Evolutionary conservation across 1,284 basidiomycete genomes (phyloP).

Genomic region (Rhodotorula sp.): DNA sequence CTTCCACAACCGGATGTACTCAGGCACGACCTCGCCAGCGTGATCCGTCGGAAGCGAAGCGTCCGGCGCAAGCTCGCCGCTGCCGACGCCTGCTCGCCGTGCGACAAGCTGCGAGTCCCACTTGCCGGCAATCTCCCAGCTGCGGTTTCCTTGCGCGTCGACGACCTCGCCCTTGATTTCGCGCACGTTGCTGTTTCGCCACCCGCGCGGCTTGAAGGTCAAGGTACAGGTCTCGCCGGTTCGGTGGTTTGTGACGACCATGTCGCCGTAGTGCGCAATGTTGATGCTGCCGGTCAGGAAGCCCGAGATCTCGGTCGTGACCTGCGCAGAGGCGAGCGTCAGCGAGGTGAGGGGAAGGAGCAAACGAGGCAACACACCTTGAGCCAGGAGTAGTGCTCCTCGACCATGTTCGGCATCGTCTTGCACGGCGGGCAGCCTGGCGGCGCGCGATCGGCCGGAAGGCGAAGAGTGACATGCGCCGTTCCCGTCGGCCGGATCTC

Average conservation of each 20-base stretch:
- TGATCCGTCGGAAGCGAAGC: slow-evolving; percentile 44
- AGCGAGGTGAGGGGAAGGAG: neutral
- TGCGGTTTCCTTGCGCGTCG: slow-evolving; percentile 60
- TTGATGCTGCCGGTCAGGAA: slow-evolving; percentile 89
- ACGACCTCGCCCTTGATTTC: slow-evolving; percentile 86
- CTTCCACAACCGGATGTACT: slow-evolving; percentile 84
- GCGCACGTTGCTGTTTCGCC: slow-evolving; percentile 85
- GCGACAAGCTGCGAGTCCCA: slow-evolving; percentile 96
- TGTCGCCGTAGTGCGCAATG: slow-evolving; percentile 96
- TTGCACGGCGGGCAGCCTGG: slow-evolving; percentile 49
- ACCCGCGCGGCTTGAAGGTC: slow-evolving; percentile 93
- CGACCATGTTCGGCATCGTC: slow-evolving; percentile 55
- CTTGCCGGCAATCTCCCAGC: slow-evolving; percentile 90
- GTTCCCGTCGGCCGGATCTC: slow-evolving; percentile 94
- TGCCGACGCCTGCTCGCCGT: slow-evolving; percentile 64
- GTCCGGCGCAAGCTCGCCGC: slow-evolving; percentile 72
- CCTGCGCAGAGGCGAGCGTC: slow-evolving; percentile 44
- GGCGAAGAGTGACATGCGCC: slow-evolving; percentile 79
- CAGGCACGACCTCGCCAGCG: slow-evolving; percentile 44
- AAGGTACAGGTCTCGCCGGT: slow-evolving; percentile 86
- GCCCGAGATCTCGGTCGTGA: slow-evolving; percentile 87
- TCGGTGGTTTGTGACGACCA: slow-evolving; percentile 87
- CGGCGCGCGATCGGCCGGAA: slow-evolving; percentile 62
- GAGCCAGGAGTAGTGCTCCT: slow-evolving; percentile 89
- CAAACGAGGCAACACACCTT: slow-evolving; percentile 59